Evolutionary conservation across 495 filamentous ascomycete genomes (phyloP).

Genomic region (Xanthoparmelia taractica): DNA sequence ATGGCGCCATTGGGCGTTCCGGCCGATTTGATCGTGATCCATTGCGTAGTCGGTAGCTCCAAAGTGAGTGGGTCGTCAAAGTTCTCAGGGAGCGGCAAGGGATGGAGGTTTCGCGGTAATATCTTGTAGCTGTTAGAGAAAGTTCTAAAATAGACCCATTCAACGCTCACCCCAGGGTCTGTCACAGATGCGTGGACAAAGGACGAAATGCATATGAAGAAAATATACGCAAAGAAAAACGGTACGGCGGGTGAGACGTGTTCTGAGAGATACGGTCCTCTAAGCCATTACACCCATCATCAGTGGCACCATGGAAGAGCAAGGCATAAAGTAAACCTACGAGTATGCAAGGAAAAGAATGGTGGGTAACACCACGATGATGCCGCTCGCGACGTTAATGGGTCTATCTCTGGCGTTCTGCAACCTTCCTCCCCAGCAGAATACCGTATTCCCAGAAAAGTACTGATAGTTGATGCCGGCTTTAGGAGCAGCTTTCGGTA

Average conservation of each 20-base stretch:
- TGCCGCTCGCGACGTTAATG: constrained; percentile 82
- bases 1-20: constrained; percentile 69
- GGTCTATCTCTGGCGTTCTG: constrained; percentile 85
- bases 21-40: constrained; percentile 78
- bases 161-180: constrained; percentile 77
- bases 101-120: constrained; percentile 74
- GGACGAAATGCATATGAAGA: constrained; percentile 82
- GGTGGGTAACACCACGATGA: constrained; percentile 66
- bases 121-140: constrained; percentile 46
- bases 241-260: constrained; percentile 89
- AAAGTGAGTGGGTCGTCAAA: constrained; percentile 70
- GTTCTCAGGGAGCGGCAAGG: constrained; percentile 46
- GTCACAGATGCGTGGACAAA: constrained; percentile 86
- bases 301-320: constrained; percentile 17
- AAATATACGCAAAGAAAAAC: constrained; percentile 81
- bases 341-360: constrained; percentile 81
- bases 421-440: constrained; percentile 74
- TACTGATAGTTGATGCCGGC: constrained; percentile 78
- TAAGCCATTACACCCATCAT: constrained; percentile 24
- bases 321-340: constrained; percentile 36
- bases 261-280: constrained; percentile 81
- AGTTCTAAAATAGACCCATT: constrained; percentile 22
- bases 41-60: constrained; percentile 79
- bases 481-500: constrained; percentile 28
- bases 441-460: constrained; percentile 84